Evolutionary conservation across 2,329 filamentous ascomycete genomes (phyloP), one percentile per base, ranked within the genome.

Genomic region (Dactylellina sp.): DNA sequence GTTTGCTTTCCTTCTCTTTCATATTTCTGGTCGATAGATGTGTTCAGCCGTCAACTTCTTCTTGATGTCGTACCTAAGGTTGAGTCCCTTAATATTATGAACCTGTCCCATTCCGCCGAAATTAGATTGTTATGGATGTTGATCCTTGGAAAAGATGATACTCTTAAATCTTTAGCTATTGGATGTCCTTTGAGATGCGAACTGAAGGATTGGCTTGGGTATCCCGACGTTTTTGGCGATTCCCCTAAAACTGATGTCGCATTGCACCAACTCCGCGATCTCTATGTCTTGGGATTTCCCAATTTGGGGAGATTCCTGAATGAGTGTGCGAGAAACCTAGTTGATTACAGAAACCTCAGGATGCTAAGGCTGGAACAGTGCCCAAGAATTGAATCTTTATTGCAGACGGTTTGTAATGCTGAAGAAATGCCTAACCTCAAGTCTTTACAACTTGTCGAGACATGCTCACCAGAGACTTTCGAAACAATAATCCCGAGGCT

Each of bases 341-440:
- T 70, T 9, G 20, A 70, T 11, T 70, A 56, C 12, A 70, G 47
- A 7, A 70, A 56, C 2, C 47, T 70, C 12, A 44, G 49, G 14
- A 56, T 32, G 16, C 32, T 62, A 1, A 37, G 56, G 1, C 20
- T 61, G 16, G 37, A 61, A 39, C 53, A 60, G 2, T 68, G 63
- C 14, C 63, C 63, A 14, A 22, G 63, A 39, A 55, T 60, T 18
- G 63, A 68, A 39, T 53, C 63, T 2, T 18, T 68, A 0, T 55
- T 68, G 0, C 63, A 68, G n/a, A 68, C 63, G 14, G 44, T 60
- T 40, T 68, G 53, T 37, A 61, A 60, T 11, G 40, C 49, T 3
- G 63, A 60, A 14, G 53, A 32, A 3, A 68, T 68, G 63, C 63
- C 63, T 7, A 68, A 61, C n/a, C 53, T 68, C 25, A 68, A 68